Base-by-base conservation (phyloP, 192 early-diverging fungal genomes). In the Hyaloraphidium curvatum region DNA sequence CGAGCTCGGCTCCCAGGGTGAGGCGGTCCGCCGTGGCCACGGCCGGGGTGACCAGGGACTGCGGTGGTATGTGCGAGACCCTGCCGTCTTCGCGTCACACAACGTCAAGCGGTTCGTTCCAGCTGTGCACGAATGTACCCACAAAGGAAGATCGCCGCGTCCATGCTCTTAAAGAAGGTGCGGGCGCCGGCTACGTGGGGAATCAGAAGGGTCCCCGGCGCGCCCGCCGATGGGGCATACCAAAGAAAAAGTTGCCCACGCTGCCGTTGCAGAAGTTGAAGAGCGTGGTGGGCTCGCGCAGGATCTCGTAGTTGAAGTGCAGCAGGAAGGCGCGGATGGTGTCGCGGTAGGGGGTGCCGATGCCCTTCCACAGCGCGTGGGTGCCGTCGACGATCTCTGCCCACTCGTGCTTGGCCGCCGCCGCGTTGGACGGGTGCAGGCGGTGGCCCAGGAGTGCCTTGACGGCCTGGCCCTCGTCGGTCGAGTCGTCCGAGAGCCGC, bases 161-260 rank as follows among this genome's bases (percentile, higher is more conserved):
- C n/a, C n/a, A n/a, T n/a, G n/a, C n/a, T n/a, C n/a, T n/a, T n/a
- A n/a, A n/a, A n/a, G n/a, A n/a, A n/a, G n/a, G n/a, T n/a, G n/a
- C n/a, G n/a, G n/a, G n/a, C n/a, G n/a, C n/a, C n/a, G n/a, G n/a
- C n/a, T n/a, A n/a, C n/a, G n/a, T n/a, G n/a, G n/a, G n/a, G n/a
- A n/a, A n/a, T n/a, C n/a, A n/a, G n/a, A n/a, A n/a, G n/a, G n/a
- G n/a, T n/a, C n/a, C n/a, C n/a, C n/a, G n/a, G n/a, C n/a, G n/a
- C n/a, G n/a, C n/a, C n/a, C n/a, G n/a, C n/a, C n/a, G n/a, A n/a
- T n/a, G n/a, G n/a, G n/a, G n/a, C n/a, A n/a, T n/a, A n/a, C n/a
- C n/a, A n/a, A 86, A 57, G 56, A 86, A 83, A 60, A 86, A 81
- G 62, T 86, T 86, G 2, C 83, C 83, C 52, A 86, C 82, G 16